Evolutionary conservation across 352 stramenopile species (phyloP), one percentile per base, ranked within the genome.

Genomic region (Phytopythium sindhum): DNA sequence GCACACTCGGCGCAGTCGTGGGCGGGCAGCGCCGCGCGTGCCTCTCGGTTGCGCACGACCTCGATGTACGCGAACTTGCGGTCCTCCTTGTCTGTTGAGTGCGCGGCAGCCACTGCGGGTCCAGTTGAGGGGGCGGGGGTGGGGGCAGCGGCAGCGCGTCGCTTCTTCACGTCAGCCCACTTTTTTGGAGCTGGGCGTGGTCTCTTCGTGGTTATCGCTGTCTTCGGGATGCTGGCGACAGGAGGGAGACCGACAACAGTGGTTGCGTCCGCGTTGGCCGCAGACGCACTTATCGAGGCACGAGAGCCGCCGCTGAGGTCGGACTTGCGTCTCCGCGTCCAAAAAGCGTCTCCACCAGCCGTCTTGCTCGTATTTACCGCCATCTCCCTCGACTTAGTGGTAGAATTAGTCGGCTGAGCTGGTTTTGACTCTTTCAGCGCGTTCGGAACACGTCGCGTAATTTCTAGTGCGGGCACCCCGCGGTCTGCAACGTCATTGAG

Each of bases 1-100:
- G 78, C 76, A 60, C 86, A 95, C 52, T 95, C 81, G 21, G 75
- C 42, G 55, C 86, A 95, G 68, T 91, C 84, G 58, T 89, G 76
- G 8, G 57, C 86, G 2, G 77, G 77, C 17, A 95, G 55, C 8
- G 78, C 73, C 9, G 78, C 84, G 24, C 86, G 76, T 55, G 82
- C 78, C 19, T 81, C 74, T 26, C 73, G 73, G 39, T 91, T 93
- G n/a, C 86, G 80, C 19, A 95, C 83, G 31, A 95, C 86, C 72
- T 95, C 86, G 52, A 95, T 74, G 57, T 86, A 91, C 0, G 68
- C 65, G 39, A 77, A 78, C 17, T 59, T 37, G 26, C 66, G 74
- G 4, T 63, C 52, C 39, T 69, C 37, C 29, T 69, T 60, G 55
- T 51, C 24, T 39, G 11, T 19, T 9, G 55, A 12, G 24, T 15